These are phyloP conservation scores for Calonectria hongkongensis DNA, from an alignment of 2,329 filamentous ascomycete genomes.

Conservation along the genomic window DNA sequence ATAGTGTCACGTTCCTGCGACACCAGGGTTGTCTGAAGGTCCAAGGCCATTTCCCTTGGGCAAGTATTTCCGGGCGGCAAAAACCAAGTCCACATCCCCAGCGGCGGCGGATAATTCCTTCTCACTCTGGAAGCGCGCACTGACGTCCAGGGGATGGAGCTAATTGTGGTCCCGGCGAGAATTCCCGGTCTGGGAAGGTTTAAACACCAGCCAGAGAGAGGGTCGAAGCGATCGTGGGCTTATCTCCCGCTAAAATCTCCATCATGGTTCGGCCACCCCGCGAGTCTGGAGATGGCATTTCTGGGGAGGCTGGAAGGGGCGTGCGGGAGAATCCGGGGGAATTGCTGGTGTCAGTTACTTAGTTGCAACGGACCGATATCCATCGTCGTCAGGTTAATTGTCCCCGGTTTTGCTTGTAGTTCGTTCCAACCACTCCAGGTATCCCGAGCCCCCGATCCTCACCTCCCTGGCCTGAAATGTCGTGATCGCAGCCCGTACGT, in stretches of 20 bases:
- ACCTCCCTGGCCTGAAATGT: conserved; percentile 40
- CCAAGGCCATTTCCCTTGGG: background rate
- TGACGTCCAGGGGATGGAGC: conserved; percentile 18
- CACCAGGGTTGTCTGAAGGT: background rate
- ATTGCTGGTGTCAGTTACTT: background rate
- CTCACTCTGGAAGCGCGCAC: conserved; percentile 16
- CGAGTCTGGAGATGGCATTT: conserved; percentile 29
- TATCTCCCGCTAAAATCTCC: conserved; percentile 26
- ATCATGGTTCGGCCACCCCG: conserved; percentile 32
- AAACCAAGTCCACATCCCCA: background rate
- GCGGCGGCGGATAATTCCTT: conserved; percentile 12
- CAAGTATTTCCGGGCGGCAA: conserved; percentile 13
- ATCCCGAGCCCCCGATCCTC: conserved; percentile 46
- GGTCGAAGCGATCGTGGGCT: conserved; percentile 19
- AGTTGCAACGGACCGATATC: conserved; percentile 5
- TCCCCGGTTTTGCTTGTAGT: background rate
- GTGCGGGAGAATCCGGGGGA: conserved; percentile 29
- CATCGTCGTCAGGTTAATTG: conserved; percentile 1
- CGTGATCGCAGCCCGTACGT: conserved; percentile 35
- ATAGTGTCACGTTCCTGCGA: conserved; percentile 3
- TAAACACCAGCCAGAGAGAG: background rate
- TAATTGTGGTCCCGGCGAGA: conserved; percentile 25
- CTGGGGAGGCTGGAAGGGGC: conserved; percentile 21
- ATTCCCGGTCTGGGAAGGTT: conserved; percentile 29
- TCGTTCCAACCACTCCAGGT: background rate